Base-by-base conservation (phyloP, 2,329 filamentous ascomycete genomes). In the Epichloe coenophiala region DNA sequence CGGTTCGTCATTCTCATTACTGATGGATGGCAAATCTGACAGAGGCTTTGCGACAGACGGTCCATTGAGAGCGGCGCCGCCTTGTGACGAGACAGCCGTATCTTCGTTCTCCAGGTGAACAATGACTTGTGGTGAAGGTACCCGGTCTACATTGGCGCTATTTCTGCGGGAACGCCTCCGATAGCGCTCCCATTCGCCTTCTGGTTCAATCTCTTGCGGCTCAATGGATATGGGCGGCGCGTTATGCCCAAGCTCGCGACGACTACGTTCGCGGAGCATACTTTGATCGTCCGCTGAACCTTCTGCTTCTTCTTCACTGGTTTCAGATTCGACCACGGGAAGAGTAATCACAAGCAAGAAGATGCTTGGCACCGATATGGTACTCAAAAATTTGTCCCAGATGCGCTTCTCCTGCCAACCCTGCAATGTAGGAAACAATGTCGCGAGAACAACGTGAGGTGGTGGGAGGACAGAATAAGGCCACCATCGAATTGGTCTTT, bases 311-410 rank as follows among this genome's bases (percentile, higher is more conserved):
- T 80, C 59, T 4, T 80, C 76, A 7, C 75, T 73, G 19, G 78
- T 74, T 41, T 78, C 76, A 1, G 78, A 78, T 59, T 97, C 91
- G 5, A 95, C 87, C 1, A 98, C 89, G 0, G 94, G 93, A 4
- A 98, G 67, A 0, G 93, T 98, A 45, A 93, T 81, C 1, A 91
- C 91, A 4, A 98, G 74, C 2, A 97, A 69, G 55, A 98, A 87
- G 38, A 98, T 88, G 58, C 86, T 94, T 1, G 90, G 87, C n/a
- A 88, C 83, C 7, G 90, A 90, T 38, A 94, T 75, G 11, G 93
- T 60, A 41, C 88, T 91, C 45, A 96, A 70, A 43, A 89, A 69
- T 60, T 86, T 89, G 59, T 91, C 90, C 81, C 83, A 88, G n/a
- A 84, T 66, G n/a, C 73, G 81, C 67, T 96, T 97, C 31, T 85